phyloP scores from a whole-genome alignment of 208 protist species.

The Vickermania ingenoplastis region DNA sequence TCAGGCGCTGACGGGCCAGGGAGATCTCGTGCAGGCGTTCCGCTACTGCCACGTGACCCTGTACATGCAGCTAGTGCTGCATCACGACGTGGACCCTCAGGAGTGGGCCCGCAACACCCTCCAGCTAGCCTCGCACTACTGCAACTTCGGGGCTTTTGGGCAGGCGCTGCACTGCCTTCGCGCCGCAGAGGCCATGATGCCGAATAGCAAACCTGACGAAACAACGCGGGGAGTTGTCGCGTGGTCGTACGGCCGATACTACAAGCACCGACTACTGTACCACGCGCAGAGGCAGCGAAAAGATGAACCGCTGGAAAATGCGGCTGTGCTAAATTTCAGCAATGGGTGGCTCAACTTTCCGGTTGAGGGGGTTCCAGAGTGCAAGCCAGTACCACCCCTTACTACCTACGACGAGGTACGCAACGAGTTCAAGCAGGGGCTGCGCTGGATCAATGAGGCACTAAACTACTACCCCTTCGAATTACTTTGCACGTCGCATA shows the following conservation, averaged over 20 bases:
- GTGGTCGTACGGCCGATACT: slow-evolving; percentile 66
- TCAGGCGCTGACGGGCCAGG: slow-evolving; percentile 53
- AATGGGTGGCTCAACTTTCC: slow-evolving; percentile 70
- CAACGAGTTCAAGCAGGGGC: slow-evolving; percentile 66
- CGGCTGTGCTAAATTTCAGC: neutral
- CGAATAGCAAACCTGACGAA: slow-evolving; percentile 24
- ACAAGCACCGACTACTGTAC: slow-evolving; percentile 59
- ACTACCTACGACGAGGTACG: slow-evolving; percentile 59
- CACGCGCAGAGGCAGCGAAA: slow-evolving; percentile 19
- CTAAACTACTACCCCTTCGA: slow-evolving; percentile 77
- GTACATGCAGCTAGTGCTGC: slow-evolving; percentile 69
- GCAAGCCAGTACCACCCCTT: slow-evolving; percentile 24
- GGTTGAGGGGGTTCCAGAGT: slow-evolving; percentile 25
- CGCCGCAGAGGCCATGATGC: slow-evolving; percentile 73
- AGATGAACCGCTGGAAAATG: slow-evolving; percentile 3
- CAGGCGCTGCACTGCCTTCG: slow-evolving; percentile 75
- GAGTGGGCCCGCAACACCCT: slow-evolving; percentile 82
- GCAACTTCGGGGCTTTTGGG: slow-evolving; percentile 49
- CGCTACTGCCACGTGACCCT: slow-evolving; percentile 83
- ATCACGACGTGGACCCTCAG: slow-evolving; percentile 62
- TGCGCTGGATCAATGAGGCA: slow-evolving; percentile 52
- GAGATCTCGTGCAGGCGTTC: slow-evolving; percentile 36
- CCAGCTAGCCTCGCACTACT: slow-evolving; percentile 76
- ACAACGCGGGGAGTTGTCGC: slow-evolving; percentile 41
- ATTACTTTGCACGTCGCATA: slow-evolving; percentile 73